Percentiles rank a stretch among this genome's conserved stretches.
Evolutionary conservation across 2,329 filamentous ascomycete species (phyloP).

Genomic region (Acrodontium crateriforme): DNA sequence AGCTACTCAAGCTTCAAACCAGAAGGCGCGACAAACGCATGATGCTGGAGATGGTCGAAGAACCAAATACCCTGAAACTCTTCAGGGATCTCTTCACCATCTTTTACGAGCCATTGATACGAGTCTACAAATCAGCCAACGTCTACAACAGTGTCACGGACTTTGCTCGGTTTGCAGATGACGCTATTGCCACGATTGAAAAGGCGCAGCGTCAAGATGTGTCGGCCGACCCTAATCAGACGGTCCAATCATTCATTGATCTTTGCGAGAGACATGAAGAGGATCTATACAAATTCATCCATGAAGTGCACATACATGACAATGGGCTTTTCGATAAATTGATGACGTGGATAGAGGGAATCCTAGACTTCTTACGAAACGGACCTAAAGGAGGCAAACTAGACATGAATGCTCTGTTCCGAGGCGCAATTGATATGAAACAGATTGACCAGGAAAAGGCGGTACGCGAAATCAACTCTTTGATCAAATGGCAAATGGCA

Average conservation of each 20-base stretch:
- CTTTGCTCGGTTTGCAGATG: slow-evolving; percentile 84
- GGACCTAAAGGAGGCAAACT: slow-evolving; percentile 67
- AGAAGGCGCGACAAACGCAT: slow-evolving; percentile 88
- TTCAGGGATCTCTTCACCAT: slow-evolving; percentile 96
- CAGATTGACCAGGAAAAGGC: slow-evolving; percentile 58
- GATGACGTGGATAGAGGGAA: slow-evolving; percentile 95
- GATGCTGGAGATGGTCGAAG: slow-evolving; percentile 93
- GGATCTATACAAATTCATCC: slow-evolving; percentile 97
- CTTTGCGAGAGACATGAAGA: slow-evolving; percentile 88
- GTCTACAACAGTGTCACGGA: slow-evolving; percentile 96
- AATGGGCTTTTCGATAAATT: slow-evolving; percentile 91
- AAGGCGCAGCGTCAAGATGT: slow-evolving; percentile 61
- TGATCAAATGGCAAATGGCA: slow-evolving; percentile 89
- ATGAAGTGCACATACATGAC: slow-evolving; percentile 93
- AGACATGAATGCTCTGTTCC: slow-evolving; percentile 88
- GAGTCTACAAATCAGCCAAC: slow-evolving; percentile 97
- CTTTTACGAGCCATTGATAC: slow-evolving; percentile 93
- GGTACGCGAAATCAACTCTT: slow-evolving; percentile 64
- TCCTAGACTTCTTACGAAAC: slow-evolving; percentile 80
- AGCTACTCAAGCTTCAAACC: slow-evolving; percentile 81
- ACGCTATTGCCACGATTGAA: slow-evolving; percentile 71
- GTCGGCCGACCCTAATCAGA: slow-evolving; percentile 92
- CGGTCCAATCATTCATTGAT: slow-evolving; percentile 95
- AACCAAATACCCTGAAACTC: slow-evolving; percentile 90
- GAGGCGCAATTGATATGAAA: slow-evolving; percentile 56